Base-by-base conservation (phyloP, 352 stramenopile genomes). In the Thraustochytrium sp. region DNA sequence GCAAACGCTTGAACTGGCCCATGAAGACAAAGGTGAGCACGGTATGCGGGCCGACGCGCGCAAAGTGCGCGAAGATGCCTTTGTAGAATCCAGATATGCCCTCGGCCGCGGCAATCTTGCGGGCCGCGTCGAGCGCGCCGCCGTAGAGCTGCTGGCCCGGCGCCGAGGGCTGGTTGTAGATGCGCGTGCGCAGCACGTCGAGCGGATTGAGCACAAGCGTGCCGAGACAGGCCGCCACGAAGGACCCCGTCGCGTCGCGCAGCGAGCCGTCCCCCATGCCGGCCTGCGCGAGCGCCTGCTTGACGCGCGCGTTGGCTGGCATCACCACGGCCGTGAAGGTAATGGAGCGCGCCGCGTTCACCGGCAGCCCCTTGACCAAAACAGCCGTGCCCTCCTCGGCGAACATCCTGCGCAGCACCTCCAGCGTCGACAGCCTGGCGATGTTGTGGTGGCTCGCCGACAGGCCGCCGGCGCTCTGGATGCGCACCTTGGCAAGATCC, bases 151-250 rank as follows among this genome's bases (percentile, higher is more conserved):
- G n/a, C 26, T 29, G 8, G 18, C 13, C 77, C 9, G 59, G 36
- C 34, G 46, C 53, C 2, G 72, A 23, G 0, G 72, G 72, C 36
- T 85, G 82, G 34, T 85, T 85, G 34, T 85, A 85, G 42, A 85
- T 49, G 3, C 82, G 54, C 21, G 82, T 85, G 40, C 82, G 65
- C 26, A 85, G 29, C 42, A 85, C 82, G 48, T 85, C 82, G 23
- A 85, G 26, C 2, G 82, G 82, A 37, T 85, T 84, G 2, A 85
- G 75, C 21, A 85, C 54, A 8, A 85, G 21, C 8, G 86, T 85
- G 9, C 75, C 77, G n/a, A 85, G 42, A 31, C 76, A 76, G n/a
- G 62, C 74, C 16, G 42, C 65, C 21, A 56, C 18, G 31, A 85
- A 85, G 34, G 76, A 82, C 8, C 55, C 82, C 16, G 40, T 3